A percentile compares a stretch with the other conserved stretches of the same genome.
phyloP scores from a whole-genome alignment of 495 filamentous ascomycete genomes.

The Cudoniella acicularis region DNA sequence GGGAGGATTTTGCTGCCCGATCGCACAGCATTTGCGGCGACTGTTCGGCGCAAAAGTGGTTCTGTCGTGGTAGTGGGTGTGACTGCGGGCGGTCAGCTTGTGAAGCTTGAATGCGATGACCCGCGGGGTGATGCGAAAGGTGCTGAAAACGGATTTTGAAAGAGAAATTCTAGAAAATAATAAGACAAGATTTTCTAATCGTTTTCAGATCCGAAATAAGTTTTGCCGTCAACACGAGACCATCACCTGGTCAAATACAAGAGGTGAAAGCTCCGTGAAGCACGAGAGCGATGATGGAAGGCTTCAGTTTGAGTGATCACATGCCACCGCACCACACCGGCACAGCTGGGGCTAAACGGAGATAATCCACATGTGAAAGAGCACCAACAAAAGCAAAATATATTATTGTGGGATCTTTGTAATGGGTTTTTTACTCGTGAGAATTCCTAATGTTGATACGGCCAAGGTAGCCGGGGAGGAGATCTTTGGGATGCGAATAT shows the following conservation, averaged over 20 bases:
- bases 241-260: conserved; percentile 17
- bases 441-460: no score
- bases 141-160: background rate
- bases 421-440: no score
- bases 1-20: background rate
- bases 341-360: background rate
- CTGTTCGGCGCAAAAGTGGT: conserved; percentile 8
- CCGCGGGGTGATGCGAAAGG: conserved; percentile 2
- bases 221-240: background rate
- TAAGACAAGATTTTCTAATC: background rate
- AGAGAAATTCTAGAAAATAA: conserved; percentile 8
- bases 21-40: conserved; percentile 8
- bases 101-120: conserved; percentile 6
- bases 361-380: background rate
- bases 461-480: no score
- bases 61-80: no score
- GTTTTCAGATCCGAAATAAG: background rate
- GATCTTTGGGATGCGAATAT: no score
- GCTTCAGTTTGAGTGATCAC: conserved; percentile 13
- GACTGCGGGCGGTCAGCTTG: conserved; percentile 3
- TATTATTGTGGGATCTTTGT: no score
- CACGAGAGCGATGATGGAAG: conserved; percentile 22
- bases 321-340: conserved; percentile 18
- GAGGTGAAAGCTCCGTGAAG: no score
- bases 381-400: background rate